Base-by-base conservation (phyloP, 331 rosid genomes). In the Quercus lobata region DNA sequence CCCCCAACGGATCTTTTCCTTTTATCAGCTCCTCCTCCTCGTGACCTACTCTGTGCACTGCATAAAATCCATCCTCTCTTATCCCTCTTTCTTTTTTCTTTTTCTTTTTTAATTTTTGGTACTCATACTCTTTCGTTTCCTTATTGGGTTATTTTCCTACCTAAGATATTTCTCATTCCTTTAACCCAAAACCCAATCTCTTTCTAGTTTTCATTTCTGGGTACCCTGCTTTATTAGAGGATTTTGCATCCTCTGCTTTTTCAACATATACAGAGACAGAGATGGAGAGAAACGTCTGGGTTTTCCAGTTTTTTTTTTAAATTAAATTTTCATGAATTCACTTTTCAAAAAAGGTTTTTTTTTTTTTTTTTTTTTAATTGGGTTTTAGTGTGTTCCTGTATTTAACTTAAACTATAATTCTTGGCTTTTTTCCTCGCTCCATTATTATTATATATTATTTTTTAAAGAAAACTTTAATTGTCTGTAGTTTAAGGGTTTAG, bases 401-500 rank as follows among this genome's bases (percentile, higher is more conserved):
- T 24, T 70, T 56, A 34, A 66, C 53, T 22, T 71, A 68, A 80
- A 78, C 76, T 9, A 46, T 75, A 73, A 21, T n/a, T 22, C 76
- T 92, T 84, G 93, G 91, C 88, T 37, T 85, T 86, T 86, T 89
- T 88, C 87, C 77, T 41, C 76, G 4, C 4, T 32, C 24, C 27
- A 2, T 35, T 35, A 32, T 76, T 73, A 41, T 41, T 41, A 41
- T 41, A 4, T 34, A 34, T 37, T 37, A 37, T 41, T 8, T 7
- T 41, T 19, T 27, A 18, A 66, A 75, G 35, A 27, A 9, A 66
- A 29, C 86, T 85, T 87, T 68, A 81, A 6, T 69, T 75, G 21
- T 76, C 76, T 81, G 82, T 72, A 68, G 84, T 58, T 83, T 75
- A 4, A 82, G 92, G 97, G 96, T 91, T 91, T 92, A 89, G 90